Base-by-base conservation (phyloP, 345 rosid species). In the Citrus maxima region DNA sequence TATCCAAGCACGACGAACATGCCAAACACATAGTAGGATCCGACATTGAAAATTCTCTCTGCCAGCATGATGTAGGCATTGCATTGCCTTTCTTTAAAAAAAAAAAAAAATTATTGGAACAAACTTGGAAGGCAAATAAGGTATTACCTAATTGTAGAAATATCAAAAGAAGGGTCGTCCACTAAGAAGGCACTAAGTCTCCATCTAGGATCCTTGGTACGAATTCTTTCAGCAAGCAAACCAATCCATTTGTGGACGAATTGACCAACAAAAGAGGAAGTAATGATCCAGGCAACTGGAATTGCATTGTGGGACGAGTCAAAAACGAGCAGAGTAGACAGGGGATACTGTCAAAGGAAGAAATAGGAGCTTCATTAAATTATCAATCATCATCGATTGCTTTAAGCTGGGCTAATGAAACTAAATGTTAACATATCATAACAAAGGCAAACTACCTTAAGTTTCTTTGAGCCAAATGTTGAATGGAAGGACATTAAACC, bases 221-320 rank as follows among this genome's bases (percentile, higher is more conserved):
- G 80, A 68, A 89, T 70, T 76, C 84, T 87, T 82, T 89, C 86
- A 72, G 87, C 83, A 56, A 89, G 84, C 16, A 80, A 40, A 32
- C 84, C 78, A 70, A 89, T 81, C 92, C 92, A 89, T 84, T 85
- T 85, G 76, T 80, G 80, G 73, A 81, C 68, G 67, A 72, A 77
- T 75, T 81, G 89, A 67, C 86, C 73, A 24, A 74, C 69, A 80
- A 74, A 80, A 19, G 87, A 77, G 24, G 88, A 85, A 72, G 84
- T 37, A 82, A 88, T 82, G 75, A 88, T 76, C 91, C 91, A 88
- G 64, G 89, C 88, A 85, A 88, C 83, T 18, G 91, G 87, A 79
- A 87, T 84, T 75, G 91, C 91, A 81, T 85, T 84, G 55, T 72
- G 89, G 74, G 85, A 82, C 4, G 83, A 77, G 78, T 87, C 86